phyloP scores from a whole-genome alignment of 352 stramenopile genomes.

The Phytopythium montanum region DNA sequence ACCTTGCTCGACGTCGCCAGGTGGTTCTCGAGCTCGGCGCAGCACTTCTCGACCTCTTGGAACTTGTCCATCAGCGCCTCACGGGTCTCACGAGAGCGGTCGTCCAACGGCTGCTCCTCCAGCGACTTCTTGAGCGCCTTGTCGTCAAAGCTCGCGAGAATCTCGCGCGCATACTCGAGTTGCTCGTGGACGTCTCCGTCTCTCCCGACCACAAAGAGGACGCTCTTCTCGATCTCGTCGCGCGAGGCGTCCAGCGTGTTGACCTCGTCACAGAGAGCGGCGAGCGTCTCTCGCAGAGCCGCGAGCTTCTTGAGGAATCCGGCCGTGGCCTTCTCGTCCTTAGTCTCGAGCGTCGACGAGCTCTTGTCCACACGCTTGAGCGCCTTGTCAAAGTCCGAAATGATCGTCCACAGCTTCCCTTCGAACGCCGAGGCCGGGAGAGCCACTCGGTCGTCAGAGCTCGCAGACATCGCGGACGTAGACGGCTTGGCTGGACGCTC shows the following conservation, averaged over 20 bases:
- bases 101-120: slow-evolving; percentile 65
- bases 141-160: slow-evolving; percentile 65
- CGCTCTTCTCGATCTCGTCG: slow-evolving; percentile 64
- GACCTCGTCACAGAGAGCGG: slow-evolving; percentile 41
- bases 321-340: slow-evolving; percentile 28
- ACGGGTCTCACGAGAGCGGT: slow-evolving; percentile 55
- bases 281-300: slow-evolving; percentile 33
- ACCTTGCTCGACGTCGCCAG: slow-evolving; percentile 20
- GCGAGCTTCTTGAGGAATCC: slow-evolving; percentile 23
- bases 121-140: slow-evolving; percentile 54
- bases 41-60: slow-evolving; percentile 44
- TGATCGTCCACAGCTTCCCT: slow-evolving; percentile 66
- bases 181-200: slow-evolving; percentile 76
- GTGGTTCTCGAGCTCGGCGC: slow-evolving; percentile 46
- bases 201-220: slow-evolving; percentile 75
- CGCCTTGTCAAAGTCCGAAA: slow-evolving; percentile 64
- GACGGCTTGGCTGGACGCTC: background rate
- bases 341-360: slow-evolving; percentile 32
- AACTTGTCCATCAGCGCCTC: slow-evolving; percentile 46
- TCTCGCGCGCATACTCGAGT: slow-evolving; percentile 64
- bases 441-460: background rate
- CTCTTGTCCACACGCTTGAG: slow-evolving; percentile 39
- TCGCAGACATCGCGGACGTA: background rate
- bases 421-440: slow-evolving; percentile 44
- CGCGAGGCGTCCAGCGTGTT: slow-evolving; percentile 52